Conservation (phyloP, 441 rosid genomes). For the Omphalea diandra region DNA sequence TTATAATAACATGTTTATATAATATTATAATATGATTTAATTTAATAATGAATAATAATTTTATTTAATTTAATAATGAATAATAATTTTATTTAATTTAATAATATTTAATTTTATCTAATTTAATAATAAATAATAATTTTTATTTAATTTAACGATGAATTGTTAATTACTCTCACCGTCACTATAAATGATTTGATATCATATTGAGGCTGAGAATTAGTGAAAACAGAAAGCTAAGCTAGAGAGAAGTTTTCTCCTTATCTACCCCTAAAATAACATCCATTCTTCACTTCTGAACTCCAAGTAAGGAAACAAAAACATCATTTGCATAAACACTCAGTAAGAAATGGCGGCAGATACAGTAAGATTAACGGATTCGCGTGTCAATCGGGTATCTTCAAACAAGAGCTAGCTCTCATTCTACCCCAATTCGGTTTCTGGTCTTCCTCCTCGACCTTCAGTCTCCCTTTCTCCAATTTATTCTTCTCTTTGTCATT, state of each 20-base stretch:
- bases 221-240: constrained; percentile 6
- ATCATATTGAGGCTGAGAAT: background rate
- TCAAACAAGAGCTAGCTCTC: constrained; percentile 42
- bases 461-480: constrained; percentile 33
- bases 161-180: too few relatives aligned
- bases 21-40: too few relatives aligned
- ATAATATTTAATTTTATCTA: too few relatives aligned
- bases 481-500: constrained; percentile 55
- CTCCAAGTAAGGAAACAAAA: background rate
- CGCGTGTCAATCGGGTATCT: constrained; percentile 54
- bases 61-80: too few relatives aligned
- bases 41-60: too few relatives aligned
- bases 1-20: too few relatives aligned
- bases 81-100: too few relatives aligned
- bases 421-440: constrained; percentile 42
- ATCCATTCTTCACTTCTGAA: background rate
- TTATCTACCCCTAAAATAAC: constrained; percentile 22
- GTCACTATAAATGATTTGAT: background rate
- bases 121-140: background rate
- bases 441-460: constrained; percentile 52
- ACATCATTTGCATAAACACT: background rate
- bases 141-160: too few relatives aligned
- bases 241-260: background rate
- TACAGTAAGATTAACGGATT: constrained; percentile 48
- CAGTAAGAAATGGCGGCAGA: constrained; percentile 72